Evolutionary conservation across 2,329 filamentous ascomycete genomes (phyloP).

Genomic region (Polytolypa hystricis): DNA sequence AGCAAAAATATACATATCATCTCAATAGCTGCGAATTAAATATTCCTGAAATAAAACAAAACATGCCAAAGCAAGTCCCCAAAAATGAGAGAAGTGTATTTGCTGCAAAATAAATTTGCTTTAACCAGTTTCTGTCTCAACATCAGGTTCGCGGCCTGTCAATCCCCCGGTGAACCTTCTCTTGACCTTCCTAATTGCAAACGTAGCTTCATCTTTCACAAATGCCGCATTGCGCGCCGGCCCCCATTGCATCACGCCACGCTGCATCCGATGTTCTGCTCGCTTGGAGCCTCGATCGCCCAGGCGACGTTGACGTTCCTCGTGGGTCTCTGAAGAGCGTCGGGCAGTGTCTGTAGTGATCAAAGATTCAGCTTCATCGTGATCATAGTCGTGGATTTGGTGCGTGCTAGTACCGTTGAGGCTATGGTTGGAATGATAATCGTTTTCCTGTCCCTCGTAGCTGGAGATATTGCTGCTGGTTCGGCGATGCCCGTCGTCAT

Average conservation of each 20-base stretch:
- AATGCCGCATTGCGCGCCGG: conserved; percentile 78
- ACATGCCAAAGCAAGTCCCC: too few relatives aligned
- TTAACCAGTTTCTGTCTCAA: conserved; percentile 66
- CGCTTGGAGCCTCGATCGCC: conserved; percentile 30
- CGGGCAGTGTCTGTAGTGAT: conserved; percentile 7
- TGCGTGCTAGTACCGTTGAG: too few relatives aligned
- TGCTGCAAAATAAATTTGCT: too few relatives aligned
- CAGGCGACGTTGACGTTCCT: conserved; percentile 11
- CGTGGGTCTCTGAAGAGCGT: conserved; percentile 6
- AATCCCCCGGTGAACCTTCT: conserved; percentile 61
- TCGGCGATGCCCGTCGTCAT: too few relatives aligned
- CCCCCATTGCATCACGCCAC: conserved; percentile 91
- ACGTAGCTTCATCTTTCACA: conserved; percentile 76
- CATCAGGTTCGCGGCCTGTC: conserved; percentile 71
- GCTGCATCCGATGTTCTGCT: conserved; percentile 66
- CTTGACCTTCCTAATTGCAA: conserved; percentile 62
- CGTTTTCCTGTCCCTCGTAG: conserved; percentile 19
- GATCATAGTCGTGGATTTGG: conserved; percentile 10
- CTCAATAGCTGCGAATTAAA: too few relatives aligned
- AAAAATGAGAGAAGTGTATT: too few relatives aligned
- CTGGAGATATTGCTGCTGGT: too few relatives aligned
- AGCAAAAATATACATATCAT: too few relatives aligned
- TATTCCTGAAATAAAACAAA: too few relatives aligned
- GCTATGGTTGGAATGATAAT: conserved; percentile 3
- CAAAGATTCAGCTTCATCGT: conserved; percentile 8